Conservation (phyloP, 225 moss, liverwort and hornwort species). For the Thuidium tamariscinum region DNA sequence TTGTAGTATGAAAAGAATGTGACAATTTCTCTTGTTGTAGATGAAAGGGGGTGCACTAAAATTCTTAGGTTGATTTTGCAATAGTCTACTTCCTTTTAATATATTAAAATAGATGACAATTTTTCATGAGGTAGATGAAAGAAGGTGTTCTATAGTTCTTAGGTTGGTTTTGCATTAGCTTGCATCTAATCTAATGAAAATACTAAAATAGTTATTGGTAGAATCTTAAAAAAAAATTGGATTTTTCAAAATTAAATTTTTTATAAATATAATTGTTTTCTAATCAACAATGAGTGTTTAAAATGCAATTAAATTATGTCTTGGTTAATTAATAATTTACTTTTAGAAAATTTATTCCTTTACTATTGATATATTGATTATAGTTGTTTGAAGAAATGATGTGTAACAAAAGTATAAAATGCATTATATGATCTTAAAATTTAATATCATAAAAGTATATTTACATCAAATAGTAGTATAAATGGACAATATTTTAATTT, state of each 20-base stretch:
- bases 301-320: no score
- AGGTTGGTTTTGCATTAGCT: not conserved
- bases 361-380: not conserved
- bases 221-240: no score
- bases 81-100: not conserved
- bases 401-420: not conserved
- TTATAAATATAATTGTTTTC: rapidly evolving
- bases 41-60: not conserved
- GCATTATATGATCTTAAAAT: not conserved
- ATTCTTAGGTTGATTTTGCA: not conserved
- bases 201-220: no score
- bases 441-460: not conserved
- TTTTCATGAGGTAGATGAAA: not conserved
- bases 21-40: no score
- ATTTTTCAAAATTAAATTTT: no score
- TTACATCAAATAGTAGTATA: not conserved
- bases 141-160: no score
- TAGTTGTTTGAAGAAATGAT: not conserved
- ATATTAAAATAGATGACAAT: not conserved
- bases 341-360: not conserved
- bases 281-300: no score
- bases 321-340: not conserved
- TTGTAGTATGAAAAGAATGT: not conserved
- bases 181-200: not conserved
- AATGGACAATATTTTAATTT: not conserved